Percentiles rank a stretch among this genome's conserved stretches.
These are phyloP conservation scores for Pisolithus orientalis DNA, from an alignment of 768 basidiomycete species.

Conservation along the genomic window DNA sequence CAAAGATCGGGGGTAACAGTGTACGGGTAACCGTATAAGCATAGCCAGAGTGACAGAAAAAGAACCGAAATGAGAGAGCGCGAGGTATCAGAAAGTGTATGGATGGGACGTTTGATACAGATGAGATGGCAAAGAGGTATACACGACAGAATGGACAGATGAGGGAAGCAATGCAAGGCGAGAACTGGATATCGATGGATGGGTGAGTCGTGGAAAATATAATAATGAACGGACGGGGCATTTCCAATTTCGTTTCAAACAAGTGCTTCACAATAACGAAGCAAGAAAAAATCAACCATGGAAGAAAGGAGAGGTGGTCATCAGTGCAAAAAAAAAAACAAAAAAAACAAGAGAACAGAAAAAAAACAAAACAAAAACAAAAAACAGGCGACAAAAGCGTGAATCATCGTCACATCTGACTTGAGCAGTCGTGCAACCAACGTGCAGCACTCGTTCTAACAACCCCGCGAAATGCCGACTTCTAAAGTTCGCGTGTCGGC, in stretches of 20 bases:
- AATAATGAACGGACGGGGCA: conserved; percentile 26
- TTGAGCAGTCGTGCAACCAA: conserved; percentile 11
- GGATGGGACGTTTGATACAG: conserved; percentile 30
- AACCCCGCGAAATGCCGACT: conserved; percentile 19
- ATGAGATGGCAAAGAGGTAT: conserved; percentile 31
- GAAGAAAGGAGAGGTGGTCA: conserved; percentile 29
- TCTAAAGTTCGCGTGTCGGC: conserved; percentile 45
- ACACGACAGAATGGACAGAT: conserved; percentile 28
- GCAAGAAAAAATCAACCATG: not conserved
- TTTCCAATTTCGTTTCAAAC: conserved; percentile 28
- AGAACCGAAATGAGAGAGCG: conserved; percentile 5
- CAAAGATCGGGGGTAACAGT: conserved; percentile 28
- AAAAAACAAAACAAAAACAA: conserved; percentile 11
- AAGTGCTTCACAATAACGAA: conserved; percentile 25
- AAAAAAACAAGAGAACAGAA: conserved; percentile 9
- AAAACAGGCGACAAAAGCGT: conserved; percentile 17
- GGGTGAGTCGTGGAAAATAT: conserved; percentile 20
- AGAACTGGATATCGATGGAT: conserved; percentile 25
- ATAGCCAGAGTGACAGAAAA: conserved; percentile 16
- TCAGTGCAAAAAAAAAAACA: conserved; percentile 24
- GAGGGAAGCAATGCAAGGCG: conserved; percentile 31
- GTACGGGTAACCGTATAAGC: conserved; percentile 34
- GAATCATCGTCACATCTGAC: conserved; percentile 17
- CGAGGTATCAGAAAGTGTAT: conserved; percentile 30
- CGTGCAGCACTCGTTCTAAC: conserved; percentile 23